Evolutionary conservation across 2,329 filamentous ascomycete species (phyloP), one percentile per base, ranked within the genome.

Genomic region (Clonostachys byssicola): DNA sequence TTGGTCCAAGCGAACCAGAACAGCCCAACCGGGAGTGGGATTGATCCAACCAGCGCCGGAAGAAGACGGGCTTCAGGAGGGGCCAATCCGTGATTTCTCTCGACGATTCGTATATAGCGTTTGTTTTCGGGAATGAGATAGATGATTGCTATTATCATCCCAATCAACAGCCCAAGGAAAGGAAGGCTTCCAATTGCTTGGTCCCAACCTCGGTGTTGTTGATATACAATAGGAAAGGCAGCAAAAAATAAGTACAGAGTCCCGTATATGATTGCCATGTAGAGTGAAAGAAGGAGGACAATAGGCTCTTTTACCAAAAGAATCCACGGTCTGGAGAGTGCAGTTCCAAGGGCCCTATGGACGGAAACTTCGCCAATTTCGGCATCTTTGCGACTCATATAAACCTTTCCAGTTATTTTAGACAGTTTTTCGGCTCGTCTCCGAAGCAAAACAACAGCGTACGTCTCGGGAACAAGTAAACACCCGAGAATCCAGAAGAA

Each of bases 1-100:
- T 75, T 77, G 0, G 78, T 82, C 79, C 79, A 83, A 1, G 78
- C 78, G 53, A 83, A 82, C 72, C 72, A 76, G 66, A 82, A 81
- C 14, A 83, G 63, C 5, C 78, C 74, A 34, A 81, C 56, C 1
- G 82, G 81, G 2, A 85, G 62, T 3, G 66, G 46, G 40, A 81
- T 60, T 8, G 71, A 72, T 6, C 80, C 82, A 9, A 85, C 57
- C 45, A 86, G 76, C 30, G 69, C 70, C 5, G 76, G 70, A 0
- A 75, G 75, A 1, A 86, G 65, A 17, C 82, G 72, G 4, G 76
- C 72, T 59, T 86, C 83, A 0, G 81, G 78, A 10, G 79, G 71
- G 8, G 80, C 78, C 42, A 75, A 71, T 2, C 77, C 75, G 9
- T 77, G 74, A 12, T 49, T 70, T 52, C 44, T 64, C 59, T 23